Evolutionary conservation across 225 moss, liverwort and hornwort genomes (phyloP).

Genomic region (Asterella californica): DNA sequence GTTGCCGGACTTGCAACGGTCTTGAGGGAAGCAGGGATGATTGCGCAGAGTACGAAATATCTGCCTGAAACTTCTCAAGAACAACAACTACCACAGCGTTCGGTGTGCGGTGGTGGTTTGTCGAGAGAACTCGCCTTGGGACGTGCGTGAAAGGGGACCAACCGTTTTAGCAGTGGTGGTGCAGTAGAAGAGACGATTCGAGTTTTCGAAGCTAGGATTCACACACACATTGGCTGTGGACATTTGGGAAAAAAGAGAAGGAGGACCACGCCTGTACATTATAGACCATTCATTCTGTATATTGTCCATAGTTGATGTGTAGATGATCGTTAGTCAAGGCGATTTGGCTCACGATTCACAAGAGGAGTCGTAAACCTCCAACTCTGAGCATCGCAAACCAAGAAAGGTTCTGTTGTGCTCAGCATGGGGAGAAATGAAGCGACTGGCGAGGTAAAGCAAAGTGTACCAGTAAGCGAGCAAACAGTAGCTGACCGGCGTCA

Average conservation of each 20-base stretch:
- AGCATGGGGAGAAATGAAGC: neutral
- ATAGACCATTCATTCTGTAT: neutral
- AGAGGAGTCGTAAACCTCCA: neutral
- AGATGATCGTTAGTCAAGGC: neutral
- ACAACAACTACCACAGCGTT: neutral
- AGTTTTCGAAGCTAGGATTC: neutral
- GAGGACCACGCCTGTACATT: conserved; percentile 16
- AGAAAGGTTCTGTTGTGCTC: neutral
- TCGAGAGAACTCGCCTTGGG: conserved; percentile 16
- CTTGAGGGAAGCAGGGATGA: conserved; percentile 20
- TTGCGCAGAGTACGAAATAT: neutral
- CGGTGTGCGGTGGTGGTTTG: neutral
- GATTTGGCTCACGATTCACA: conserved; percentile 4
- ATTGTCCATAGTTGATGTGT: conserved; percentile 21
- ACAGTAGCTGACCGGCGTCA: neutral
- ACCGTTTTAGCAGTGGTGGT: neutral
- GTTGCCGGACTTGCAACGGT: conserved; percentile 26
- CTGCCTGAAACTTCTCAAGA: neutral
- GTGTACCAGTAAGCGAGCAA: neutral
- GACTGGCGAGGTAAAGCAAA: neutral
- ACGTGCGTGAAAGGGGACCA: neutral
- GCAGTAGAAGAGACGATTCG: neutral
- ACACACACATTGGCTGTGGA: conserved; percentile 11
- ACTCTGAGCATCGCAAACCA: neutral
- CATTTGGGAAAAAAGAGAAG: neutral